Evolutionary conservation across 306 rosid species (phyloP).

Genomic region (Potentilla sterilis): DNA sequence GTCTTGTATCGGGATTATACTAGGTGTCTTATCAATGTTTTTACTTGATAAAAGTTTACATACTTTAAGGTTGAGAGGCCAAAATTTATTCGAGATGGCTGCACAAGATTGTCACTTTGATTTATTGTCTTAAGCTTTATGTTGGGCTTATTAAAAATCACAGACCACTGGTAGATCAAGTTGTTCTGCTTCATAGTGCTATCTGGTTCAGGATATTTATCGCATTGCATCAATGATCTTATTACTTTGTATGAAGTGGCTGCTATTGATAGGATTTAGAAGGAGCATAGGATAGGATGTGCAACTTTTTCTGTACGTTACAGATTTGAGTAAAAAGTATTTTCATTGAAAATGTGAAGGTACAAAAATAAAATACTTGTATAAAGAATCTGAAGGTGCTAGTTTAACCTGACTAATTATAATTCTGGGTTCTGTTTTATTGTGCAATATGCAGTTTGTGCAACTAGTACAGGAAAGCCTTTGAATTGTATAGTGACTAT

Average conservation of each 20-base stretch:
- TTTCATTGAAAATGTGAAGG: too few species aligned
- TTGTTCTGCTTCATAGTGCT: neutral
- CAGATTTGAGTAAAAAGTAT: neutral
- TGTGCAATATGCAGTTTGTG: neutral
- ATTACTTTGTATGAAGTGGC: slow-evolving; percentile 72
- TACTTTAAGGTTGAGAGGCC: neutral
- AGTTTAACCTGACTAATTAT: neutral
- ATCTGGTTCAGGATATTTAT: slow-evolving; percentile 74
- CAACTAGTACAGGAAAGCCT: neutral
- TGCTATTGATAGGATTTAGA: slow-evolving; percentile 42
- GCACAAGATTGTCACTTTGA: neutral
- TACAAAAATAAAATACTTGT: neutral
- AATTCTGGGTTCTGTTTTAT: neutral
- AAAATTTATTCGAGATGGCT: neutral
- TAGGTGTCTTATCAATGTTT: neutral
- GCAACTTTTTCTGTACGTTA: neutral
- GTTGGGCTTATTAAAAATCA: too few species aligned
- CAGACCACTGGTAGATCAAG: too few species aligned
- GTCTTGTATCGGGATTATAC: neutral
- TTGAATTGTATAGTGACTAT: neutral
- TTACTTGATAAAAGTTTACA: neutral
- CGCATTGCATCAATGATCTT: slow-evolving; percentile 73
- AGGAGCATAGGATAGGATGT: neutral
- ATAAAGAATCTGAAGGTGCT: neutral
- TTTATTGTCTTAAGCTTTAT: too few species aligned